Base-by-base conservation (phyloP, 2,329 filamentous ascomycete genomes). In the Escovopsis sp. region DNA sequence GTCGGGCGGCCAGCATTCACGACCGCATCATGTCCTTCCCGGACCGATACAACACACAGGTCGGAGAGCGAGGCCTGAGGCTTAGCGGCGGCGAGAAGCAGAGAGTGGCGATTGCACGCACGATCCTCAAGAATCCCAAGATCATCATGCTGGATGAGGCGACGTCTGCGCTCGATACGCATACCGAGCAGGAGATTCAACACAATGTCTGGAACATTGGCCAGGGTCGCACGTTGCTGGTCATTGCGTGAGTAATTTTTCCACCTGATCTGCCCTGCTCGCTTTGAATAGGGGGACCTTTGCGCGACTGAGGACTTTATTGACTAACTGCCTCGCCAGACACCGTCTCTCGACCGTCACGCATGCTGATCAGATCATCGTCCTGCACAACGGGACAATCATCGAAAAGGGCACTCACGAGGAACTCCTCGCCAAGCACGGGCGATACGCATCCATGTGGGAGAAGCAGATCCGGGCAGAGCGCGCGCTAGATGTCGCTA, bases 141-240 rank as follows among this genome's bases (percentile, higher is more conserved):
- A 87, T 94, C 49, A 93, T 94, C 51, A 79, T 94, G 60, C 66
- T 94, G 27, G 87, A 94, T 53, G 87, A 94, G 58, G 87, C 87
- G 11, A 94, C 86, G 2, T 88, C 87, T 25, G 86, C 87, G 9
- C 65, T 94, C 21, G 87, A 94, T 53, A 86, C 84, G 0, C 83
- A 90, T 45, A 94, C 87, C 0, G 87, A 94, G 56, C 82, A 92
- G 54, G 81, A 92, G 52, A 94, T 94, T 40, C 87, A 94, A 57
- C 73, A 79, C 39, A 86, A 87, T 26, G 71, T 98, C 23, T 77
- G 77, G 39, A 84, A 72, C 12, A 73, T 96, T 32, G 83, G 84
- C 13, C 68, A 79, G 45, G 87, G 86, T 34, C 80, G 90, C 32
- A 98, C 90, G 1, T 79, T 94, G 63, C 72, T 98, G 41, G 86